A percentile compares a stretch with the other conserved stretches of the same genome.
These are phyloP conservation scores for Pythium dissimile DNA, from an alignment of 352 stramenopile species.

Conservation along the genomic window DNA sequence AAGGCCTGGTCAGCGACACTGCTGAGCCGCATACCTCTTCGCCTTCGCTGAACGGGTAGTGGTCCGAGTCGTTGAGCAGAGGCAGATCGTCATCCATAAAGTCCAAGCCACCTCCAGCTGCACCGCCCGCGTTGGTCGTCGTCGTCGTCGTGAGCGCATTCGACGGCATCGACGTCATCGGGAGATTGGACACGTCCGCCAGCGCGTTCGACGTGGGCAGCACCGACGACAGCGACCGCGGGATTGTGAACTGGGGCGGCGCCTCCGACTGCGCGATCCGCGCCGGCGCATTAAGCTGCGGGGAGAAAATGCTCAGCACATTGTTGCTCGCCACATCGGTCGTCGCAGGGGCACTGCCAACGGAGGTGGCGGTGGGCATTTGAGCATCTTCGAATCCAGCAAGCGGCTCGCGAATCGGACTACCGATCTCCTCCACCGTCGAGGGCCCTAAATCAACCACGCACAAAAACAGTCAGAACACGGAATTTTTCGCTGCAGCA, in stretches of 20 bases:
- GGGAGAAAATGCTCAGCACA: constrained; percentile 78
- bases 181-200: constrained; percentile 15
- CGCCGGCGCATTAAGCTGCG: constrained; percentile 9
- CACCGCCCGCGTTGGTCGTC: background rate
- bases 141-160: constrained; percentile 7
- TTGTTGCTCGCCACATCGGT: constrained; percentile 50
- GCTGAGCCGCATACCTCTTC: constrained; percentile 84
- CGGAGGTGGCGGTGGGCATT: background rate
- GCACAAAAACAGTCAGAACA: no score
- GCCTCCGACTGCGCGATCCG: constrained; percentile 1
- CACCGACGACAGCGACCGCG: background rate
- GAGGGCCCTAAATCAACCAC: constrained; percentile 36
- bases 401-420: constrained; percentile 24
- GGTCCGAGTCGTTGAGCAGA: constrained; percentile 60
- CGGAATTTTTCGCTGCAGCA: background rate
- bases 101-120: constrained; percentile 28
- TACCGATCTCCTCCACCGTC: constrained; percentile 50
- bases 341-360: no score
- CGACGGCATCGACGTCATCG: constrained; percentile 3
- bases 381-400: constrained; percentile 35
- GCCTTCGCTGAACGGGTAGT: constrained; percentile 68
- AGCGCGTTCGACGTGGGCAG: constrained; percentile 13
- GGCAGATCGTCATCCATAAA: constrained; percentile 78
- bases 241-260: constrained; percentile 3
- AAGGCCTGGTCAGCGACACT: no score